These are phyloP conservation scores for Gymnopilus junonius DNA, from an alignment of 768 basidiomycete species.

Conservation along the genomic window DNA sequence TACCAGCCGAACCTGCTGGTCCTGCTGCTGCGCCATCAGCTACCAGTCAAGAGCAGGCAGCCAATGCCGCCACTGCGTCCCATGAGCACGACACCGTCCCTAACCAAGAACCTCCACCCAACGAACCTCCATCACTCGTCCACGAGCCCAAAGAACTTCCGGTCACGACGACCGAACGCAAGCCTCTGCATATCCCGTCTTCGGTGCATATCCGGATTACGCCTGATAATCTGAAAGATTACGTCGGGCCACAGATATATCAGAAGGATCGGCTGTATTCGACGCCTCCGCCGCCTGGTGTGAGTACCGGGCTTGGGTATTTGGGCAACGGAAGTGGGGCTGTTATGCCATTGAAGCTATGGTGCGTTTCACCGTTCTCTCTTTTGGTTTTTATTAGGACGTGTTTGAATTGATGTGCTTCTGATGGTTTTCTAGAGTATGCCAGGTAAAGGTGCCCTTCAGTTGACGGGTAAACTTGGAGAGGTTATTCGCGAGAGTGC, in stretches of 20 bases:
- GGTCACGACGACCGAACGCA: conserved; percentile 62
- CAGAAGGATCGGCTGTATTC: conserved; percentile 94
- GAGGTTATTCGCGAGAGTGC: conserved; percentile 98
- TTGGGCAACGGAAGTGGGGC: conserved; percentile 95
- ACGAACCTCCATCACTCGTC: background rate
- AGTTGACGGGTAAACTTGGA: conserved; percentile 95
- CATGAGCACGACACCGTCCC: background rate
- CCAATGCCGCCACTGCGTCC: background rate
- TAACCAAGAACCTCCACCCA: conserved; percentile 24
- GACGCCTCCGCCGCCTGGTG: conserved; percentile 82
- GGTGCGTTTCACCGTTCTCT: conserved; percentile 47
- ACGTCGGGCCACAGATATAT: conserved; percentile 95
- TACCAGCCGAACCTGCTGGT: background rate
- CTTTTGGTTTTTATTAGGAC: conserved; percentile 2
- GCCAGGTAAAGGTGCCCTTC: conserved; percentile 93
- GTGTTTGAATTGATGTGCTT: background rate
- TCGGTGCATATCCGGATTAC: conserved; percentile 82
- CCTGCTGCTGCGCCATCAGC: background rate
- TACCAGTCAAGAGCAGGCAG: conserved; percentile 21
- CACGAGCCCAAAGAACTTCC: background rate
- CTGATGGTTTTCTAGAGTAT: conserved; percentile 63
- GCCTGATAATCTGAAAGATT: conserved; percentile 90
- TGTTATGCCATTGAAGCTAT: conserved; percentile 98
- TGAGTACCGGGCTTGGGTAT: conserved; percentile 94
- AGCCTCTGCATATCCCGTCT: conserved; percentile 82